Base-by-base conservation (phyloP, 768 basidiomycete genomes). In the Hirschioporus abietinus region DNA sequence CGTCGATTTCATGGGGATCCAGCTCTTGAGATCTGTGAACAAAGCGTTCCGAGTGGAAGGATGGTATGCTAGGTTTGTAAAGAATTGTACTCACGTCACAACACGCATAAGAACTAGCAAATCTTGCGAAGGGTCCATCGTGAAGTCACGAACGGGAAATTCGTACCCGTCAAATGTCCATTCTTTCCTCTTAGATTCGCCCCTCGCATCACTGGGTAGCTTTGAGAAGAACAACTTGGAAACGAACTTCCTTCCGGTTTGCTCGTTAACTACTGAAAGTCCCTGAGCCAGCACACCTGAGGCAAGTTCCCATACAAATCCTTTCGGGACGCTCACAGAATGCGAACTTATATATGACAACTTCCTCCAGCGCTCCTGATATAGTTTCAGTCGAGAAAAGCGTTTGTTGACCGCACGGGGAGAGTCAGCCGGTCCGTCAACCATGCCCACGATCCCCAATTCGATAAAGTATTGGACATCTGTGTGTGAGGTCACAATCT, bases 271-370 rank as follows among this genome's bases (percentile, higher is more conserved):
- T 5, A 15, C 4, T 15, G 60, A 34, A 17, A 8, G 5, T 24
- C 60, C 60, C 60, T 61, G 60, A 24, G 60, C 60, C 25, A 61
- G 60, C 10, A 61, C 60, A 61, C 60, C 60, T 34, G 25, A 25
- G 4, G 60, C 60, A 61, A 61, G 60, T 24, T 61, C 60, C 60
- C 60, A 61, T 25, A 61, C 30, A 24, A 6, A 3, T 61, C 60
- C 60, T 24, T 61, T 34, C 23, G 30, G 24, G 60, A 18, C 25
- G 60, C 24, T 6, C 60, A 61, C 60, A 61, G 24, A 12, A 9
- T 61, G 20, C 12, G 12, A 5, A 2, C 60, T 24, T 61, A 15
- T 17, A 9, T 34, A 61, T 18, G 60, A 25, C 23, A 61, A 23
- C 24, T 61, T 25, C 60, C 60, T 25, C 60, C 60, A 61, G 6